Evolutionary conservation across 164 flowering plant species (phyloP), one percentile per base, ranked within the genome.

Genomic region (Umbellularia californica): DNA sequence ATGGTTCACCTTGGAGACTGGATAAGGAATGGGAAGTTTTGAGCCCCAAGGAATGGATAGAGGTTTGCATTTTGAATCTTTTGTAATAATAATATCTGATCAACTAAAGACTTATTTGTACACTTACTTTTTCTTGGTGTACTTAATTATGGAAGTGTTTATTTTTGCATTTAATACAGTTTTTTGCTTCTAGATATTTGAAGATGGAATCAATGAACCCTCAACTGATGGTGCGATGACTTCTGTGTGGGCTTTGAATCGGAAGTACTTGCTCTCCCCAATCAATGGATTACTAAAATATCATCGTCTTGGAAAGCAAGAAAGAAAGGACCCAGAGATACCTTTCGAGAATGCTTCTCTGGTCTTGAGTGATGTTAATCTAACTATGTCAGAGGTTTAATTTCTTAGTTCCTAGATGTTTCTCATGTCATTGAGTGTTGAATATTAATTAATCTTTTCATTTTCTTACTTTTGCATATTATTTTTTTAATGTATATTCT

Each of bases 271-370:
- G 82, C 89, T 96, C 52, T 92, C 97, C 73, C 99, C 99, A 24
- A 94, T 96, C 72, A 91, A 96, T 84, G 99, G 97, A 70, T 85
- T 77, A 68, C 90, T 96, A 20, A 87, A 90, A 75, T 96, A 96
- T 83, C 94, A 96, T 77, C 97, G 98, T 60, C 88, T 94, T 76
- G 99, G 99, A 65, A 91, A 92, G 55, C 97, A 90, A 88, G 99
- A 94, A 84, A 90, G 94, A 77, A 87, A 81, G 79, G 89, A 96
- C 79, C 90, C 92, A 13, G 91, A 89, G 69, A 70, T 87, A 78
- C 97, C 99, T 15, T 90, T 87, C 81, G 98, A 96, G 90, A 90
- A 88, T 85, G 97, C 94, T 72, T 88, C 97, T 64, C 85, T 96
- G 80, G 82, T 83, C 69, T 78, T 96, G 41, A 86, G 79, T 78